Base-by-base conservation (phyloP, 306 rosid genomes). In the Abrus precatorius region DNA sequence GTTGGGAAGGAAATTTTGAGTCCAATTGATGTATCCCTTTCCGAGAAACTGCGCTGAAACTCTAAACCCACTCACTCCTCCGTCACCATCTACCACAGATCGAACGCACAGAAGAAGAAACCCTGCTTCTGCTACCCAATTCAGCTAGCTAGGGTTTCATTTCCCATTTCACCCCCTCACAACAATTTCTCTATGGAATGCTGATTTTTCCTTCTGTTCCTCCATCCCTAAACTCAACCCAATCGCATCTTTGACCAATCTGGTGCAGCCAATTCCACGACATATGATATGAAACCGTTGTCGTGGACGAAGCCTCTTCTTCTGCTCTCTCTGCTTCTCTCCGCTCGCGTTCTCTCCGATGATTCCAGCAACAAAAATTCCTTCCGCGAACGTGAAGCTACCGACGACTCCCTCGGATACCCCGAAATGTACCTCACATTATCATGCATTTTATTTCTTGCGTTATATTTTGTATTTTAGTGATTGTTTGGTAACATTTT, bases 371-470 rank as follows among this genome's bases (percentile, higher is more conserved):
- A 84, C 85, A 90, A 84, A 71, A 92, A 88, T 56, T 78, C 83
- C 55, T 93, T 96, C 69, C 93, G 98, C 55, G 93, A 89, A 38
- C 98, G 98, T 3, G 94, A 89, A 85, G 99, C 99, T 82, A 80
- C 94, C 62, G 99, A 96, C 9, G 98, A 96, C 63, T 72, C 88
- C 70, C 88, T 90, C 36, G 92, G 90, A 36, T 96, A 88, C 76
- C 99, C 98, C 13, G 87, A 90, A 83, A 88, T 93, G 99, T 96
- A 85, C 65, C 12, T 1, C 1, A 20, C 63, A 29, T 12, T 33
- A 28, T 78, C 10, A 43, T 49, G 47, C 43, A 9, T 34, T 64
- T 72, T 3, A 50, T 75, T 79, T 45, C 32, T 28, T 36, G 8
- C 45, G 33, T 69, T 72, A 10, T 10, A 68, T 78, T 80, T 74